Conservation (phyloP, 192 early-diverging fungal genomes). For the Coemansia sp. region DNA sequence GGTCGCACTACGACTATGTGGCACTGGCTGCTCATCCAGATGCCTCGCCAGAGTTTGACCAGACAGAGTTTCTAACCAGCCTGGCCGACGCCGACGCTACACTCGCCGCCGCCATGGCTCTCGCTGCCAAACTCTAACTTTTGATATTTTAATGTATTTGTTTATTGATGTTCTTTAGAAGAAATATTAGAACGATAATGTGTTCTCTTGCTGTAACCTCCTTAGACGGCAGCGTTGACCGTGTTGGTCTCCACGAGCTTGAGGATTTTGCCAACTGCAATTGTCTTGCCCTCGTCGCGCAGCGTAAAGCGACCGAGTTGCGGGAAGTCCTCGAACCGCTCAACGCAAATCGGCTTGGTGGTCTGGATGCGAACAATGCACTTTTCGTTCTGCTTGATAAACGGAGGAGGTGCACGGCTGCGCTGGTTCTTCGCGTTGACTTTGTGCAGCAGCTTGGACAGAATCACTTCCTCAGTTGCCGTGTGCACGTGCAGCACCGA, state of each 20-base stretch:
- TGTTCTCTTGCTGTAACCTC: no score
- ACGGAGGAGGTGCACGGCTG: constrained; percentile 85
- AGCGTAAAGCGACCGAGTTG: constrained; percentile 98
- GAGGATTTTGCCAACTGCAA: constrained; percentile 91
- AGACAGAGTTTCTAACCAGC: constrained; percentile 54
- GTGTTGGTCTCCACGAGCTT: constrained; percentile 56
- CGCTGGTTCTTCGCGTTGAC: constrained; percentile 91
- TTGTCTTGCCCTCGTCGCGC: constrained; percentile 85
- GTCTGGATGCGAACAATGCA: constrained; percentile 85
- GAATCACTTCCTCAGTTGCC: constrained; percentile 80
- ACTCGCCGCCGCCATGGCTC: constrained; percentile 13
- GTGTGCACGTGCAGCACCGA: constrained; percentile 92
- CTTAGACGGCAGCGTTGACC: not conserved
- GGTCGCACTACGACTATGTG: constrained; percentile 71
- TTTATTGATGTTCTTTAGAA: not conserved
- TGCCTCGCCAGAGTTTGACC: constrained; percentile 58
- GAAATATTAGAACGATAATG: not conserved
- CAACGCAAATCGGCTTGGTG: constrained; percentile 74
- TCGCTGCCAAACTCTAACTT: constrained; percentile 19
- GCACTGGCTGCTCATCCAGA: constrained; percentile 41
- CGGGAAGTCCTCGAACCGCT: constrained; percentile 80
- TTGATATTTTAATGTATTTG: no score
- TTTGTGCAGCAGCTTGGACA: constrained; percentile 78
- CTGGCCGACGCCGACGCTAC: constrained; percentile 8
- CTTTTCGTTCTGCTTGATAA: constrained; percentile 89